phyloP scores from a whole-genome alignment of 1,139 yeast genomes.

The Geotrichum klebahnii region DNA sequence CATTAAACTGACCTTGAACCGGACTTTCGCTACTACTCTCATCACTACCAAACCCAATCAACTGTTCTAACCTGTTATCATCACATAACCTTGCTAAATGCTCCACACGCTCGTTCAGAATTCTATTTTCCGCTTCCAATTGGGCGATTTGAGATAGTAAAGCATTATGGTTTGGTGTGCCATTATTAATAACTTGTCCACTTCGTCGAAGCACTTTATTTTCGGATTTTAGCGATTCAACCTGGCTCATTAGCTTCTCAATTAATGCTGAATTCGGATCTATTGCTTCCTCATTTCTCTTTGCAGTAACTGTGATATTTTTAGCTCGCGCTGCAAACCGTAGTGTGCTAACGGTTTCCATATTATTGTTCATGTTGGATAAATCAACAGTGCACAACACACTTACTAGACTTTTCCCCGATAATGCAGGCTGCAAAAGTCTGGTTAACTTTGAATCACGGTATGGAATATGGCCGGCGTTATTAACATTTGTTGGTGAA shows the following conservation, averaged over 20 bases:
- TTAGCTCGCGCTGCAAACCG: conserved; percentile 93
- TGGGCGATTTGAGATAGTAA: conserved; percentile 41
- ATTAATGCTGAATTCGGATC: conserved; percentile 25
- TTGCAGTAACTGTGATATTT: conserved; percentile 67
- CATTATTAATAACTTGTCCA: neutral
- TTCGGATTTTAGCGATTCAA: conserved; percentile 43
- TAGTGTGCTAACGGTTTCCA: conserved; percentile 81
- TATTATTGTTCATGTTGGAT: conserved; percentile 46
- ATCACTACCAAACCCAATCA: conserved; percentile 29
- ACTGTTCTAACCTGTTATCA: conserved; percentile 49
- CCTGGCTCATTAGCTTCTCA: conserved; percentile 35
- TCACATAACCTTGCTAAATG: conserved; percentile 61
- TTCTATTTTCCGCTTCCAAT: conserved; percentile 56
- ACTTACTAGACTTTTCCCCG: conserved; percentile 79
- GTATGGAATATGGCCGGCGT: conserved; percentile 67
- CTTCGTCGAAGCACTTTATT: conserved; percentile 32
- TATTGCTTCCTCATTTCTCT: conserved; percentile 42
- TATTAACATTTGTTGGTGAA: conserved; percentile 23
- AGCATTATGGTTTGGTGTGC: neutral
- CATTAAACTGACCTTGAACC: too few species aligned
- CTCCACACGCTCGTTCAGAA: conserved; percentile 62
- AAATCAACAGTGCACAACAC: conserved; percentile 64
- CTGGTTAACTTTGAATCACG: conserved; percentile 89
- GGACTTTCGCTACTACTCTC: conserved; percentile 19
- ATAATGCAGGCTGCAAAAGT: conserved; percentile 80